Base-by-base conservation (phyloP, 2,329 filamentous ascomycete genomes). In the Colletotrichum agaves region DNA sequence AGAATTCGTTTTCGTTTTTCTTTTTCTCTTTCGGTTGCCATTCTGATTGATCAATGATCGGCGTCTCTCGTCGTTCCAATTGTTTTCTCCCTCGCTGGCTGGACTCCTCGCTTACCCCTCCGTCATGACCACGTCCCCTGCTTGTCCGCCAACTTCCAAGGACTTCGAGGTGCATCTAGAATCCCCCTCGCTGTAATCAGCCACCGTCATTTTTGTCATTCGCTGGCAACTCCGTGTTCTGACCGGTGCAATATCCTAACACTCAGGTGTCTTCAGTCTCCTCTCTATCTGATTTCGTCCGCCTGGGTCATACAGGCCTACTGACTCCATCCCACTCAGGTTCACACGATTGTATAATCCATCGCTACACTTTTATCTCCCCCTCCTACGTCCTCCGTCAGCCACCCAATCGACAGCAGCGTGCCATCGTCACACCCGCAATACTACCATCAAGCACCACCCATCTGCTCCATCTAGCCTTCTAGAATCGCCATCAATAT, bases 81-180 rank as follows among this genome's bases (percentile, higher is more conserved):
- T 23, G 31, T 33, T 33, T 33, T 33, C 44, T 55, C 46, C 10
- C 15, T 57, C 35, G n/a, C 19, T 23, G 37, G 19, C 63, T 23
- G n/a, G 50, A 44, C 43, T n/a, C 47, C 17, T 52, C 17, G 35
- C 64, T 60, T 39, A 58, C 53, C 55, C 35, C 46, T 52, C 61
- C 53, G 10, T 50, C 44, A 35, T 27, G 23, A 6, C 19, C 46
- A 19, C 15, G 37, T 58, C 33, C 50, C 59, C 27, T 27, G 27
- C 27, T 27, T 27, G 27, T 35, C 52, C 63, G 60, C 31, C 64
- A 39, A 31, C 60, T 58, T 58, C 39, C 47, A 46, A 44, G 31
- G n/a, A 41, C 44, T 58, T 64, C 60, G 52, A 59, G 31, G 37
- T 59, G 64, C 61, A 23, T 67, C 64, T 64, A 60, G 61, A 67